Evolutionary conservation across 805 yeast genomes (phyloP).

Genomic region (Komagataella phaffii): DNA sequence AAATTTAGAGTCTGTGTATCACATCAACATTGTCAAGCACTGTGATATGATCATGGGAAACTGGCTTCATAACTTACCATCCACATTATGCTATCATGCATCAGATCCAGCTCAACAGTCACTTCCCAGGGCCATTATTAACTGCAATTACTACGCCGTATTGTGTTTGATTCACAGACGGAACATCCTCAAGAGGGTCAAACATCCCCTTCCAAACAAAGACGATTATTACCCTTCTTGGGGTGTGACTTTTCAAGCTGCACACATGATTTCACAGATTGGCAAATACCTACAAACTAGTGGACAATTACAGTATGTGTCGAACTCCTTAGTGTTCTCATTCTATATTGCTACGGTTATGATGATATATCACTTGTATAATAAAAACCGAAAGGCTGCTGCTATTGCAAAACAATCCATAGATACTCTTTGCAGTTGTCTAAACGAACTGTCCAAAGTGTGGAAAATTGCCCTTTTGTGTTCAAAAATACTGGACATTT

Average conservation of each 20-base stretch:
- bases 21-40: constrained; percentile 26
- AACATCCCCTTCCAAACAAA: constrained; percentile 9
- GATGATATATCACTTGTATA: constrained; percentile 45
- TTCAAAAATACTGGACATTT: constrained; percentile 31
- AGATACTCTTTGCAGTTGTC: constrained; percentile 16
- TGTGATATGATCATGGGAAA: constrained; percentile 60
- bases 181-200: constrained; percentile 3
- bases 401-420: constrained; percentile 18
- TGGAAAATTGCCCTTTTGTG: constrained; percentile 41
- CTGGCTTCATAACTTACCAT: constrained; percentile 56
- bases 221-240: constrained; percentile 50
- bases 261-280: constrained; percentile 58
- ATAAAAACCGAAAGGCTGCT: constrained; percentile 19
- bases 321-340: constrained; percentile 43
- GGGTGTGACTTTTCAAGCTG: constrained; percentile 75
- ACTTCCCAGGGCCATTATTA: constrained; percentile 1
- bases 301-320: constrained; percentile 35
- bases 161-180: constrained; percentile 4
- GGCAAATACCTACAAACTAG: constrained; percentile 36
- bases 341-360: constrained; percentile 38
- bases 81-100: constrained; percentile 40
- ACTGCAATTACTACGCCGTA: constrained; percentile 4
- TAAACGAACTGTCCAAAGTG: constrained; percentile 28
- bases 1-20: constrained; percentile 18
- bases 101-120: constrained; percentile 19